These are phyloP conservation scores for Aaosphaeria arxii DNA, from an alignment of 2,329 filamentous ascomycete genomes.

Conservation along the genomic window DNA sequence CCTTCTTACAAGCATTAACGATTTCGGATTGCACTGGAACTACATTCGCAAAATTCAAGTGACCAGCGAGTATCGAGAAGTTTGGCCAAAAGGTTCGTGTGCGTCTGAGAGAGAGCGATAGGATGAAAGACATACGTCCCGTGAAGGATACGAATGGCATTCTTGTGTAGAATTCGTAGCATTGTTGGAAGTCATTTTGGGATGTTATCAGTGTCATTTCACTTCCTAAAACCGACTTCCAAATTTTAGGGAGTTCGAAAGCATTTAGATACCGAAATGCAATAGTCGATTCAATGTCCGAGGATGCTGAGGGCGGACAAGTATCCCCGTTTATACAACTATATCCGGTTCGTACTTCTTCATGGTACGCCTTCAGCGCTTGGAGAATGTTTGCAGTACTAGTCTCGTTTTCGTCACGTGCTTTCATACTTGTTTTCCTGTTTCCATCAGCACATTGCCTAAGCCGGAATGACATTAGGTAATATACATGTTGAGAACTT, in stretches of 20 bases:
- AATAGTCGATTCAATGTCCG: neutral
- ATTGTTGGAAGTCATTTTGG: neutral
- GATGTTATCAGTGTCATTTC: neutral
- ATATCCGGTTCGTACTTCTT: neutral
- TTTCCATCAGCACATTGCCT: neutral
- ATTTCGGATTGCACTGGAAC: conserved; percentile 1
- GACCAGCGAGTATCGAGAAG: neutral
- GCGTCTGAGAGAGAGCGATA: neutral
- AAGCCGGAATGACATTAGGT: neutral
- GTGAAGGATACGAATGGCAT: neutral
- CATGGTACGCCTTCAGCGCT: neutral
- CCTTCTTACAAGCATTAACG: conserved; percentile 3
- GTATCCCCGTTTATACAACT: neutral
- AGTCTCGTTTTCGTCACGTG: neutral
- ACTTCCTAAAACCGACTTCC: neutral
- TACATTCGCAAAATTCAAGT: neutral
- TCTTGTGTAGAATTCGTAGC: neutral
- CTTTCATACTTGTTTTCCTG: neutral
- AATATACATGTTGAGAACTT: neutral
- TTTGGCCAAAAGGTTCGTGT: neutral
- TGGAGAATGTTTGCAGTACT: neutral
- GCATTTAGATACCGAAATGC: neutral
- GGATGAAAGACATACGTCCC: neutral
- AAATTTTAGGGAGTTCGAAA: neutral
- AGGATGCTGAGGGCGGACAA: neutral